Evolutionary conservation across 352 stramenopile species (phyloP), one percentile per base, ranked within the genome.

Genomic region (Pythium monospermum): DNA sequence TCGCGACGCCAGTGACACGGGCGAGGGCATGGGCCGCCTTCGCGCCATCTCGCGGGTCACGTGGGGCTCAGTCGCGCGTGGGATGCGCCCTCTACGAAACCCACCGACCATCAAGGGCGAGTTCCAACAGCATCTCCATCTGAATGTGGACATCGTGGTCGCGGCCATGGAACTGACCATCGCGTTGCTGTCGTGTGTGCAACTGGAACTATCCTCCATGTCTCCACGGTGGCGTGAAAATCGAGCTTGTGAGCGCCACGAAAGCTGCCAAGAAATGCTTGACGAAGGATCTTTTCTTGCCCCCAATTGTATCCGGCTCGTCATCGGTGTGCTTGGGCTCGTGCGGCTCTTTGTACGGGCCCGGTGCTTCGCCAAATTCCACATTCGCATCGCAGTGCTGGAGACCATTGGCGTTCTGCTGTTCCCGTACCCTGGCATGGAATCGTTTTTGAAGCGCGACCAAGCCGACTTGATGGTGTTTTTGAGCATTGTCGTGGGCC

Each of bases 391-490:
- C 26, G 42, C 70, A 11, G n/a, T 58, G n/a, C 19, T 66, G 37
- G 73, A 86, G 31, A 5, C 78, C 18, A 7, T 72, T 0, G 78
- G 53, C 18, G 64, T 67, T 0, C 32, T 57, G 16, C 33, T 81
- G 6, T 71, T 86, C 23, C 74, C 77, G 33, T 86, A 77, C 47
- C 77, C 77, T 16, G 59, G 70, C 0, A 39, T 88, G 6, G 77
- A 88, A 21, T 49, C 16, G 1, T 39, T 78, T 0, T 43, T 77
- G 16, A 39, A 55, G 0, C 49, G 49, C 5, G 22, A 63, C 2
- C 41, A 59, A 10, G 59, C 54, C 2, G 60, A 69, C 15, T 37
- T 65, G 2, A 67, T 86, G n/a, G 51, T 85, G 12, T 23, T 70
- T 18, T 41, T 88, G 6, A 85, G 68, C 21, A 50, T 71, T 8